These are phyloP conservation scores for Phytophthora pistaciae DNA, from an alignment of 352 stramenopile species.

Conservation along the genomic window DNA sequence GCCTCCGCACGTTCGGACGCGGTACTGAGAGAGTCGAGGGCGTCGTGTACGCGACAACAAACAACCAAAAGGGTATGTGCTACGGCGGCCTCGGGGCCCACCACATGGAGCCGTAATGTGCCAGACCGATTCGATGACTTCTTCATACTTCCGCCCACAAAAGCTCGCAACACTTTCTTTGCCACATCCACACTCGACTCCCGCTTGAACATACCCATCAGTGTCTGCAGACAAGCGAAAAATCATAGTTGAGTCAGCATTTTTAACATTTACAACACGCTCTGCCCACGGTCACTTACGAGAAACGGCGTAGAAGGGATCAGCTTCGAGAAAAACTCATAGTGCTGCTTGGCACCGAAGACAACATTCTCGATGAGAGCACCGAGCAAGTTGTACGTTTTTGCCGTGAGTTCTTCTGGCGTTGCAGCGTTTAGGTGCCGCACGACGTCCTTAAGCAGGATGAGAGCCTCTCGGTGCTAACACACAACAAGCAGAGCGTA, in stretches of 20 bases:
- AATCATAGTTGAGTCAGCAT: neutral
- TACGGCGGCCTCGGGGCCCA: conserved; percentile 77
- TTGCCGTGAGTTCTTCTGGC: conserved; percentile 61
- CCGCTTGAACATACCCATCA: conserved; percentile 90
- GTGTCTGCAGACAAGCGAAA: conserved; percentile 33
- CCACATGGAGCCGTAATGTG: conserved; percentile 66
- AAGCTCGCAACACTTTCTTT: conserved; percentile 86
- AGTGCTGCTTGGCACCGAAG: conserved; percentile 70
- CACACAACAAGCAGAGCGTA: conserved; percentile 1
- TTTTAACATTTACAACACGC: neutral
- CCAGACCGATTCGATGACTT: conserved; percentile 26
- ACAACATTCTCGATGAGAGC: conserved; percentile 85
- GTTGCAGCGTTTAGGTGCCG: conserved; percentile 76
- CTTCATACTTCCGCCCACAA: conserved; percentile 55
- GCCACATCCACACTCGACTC: conserved; percentile 83
- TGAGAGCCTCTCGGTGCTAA: conserved; percentile 76
- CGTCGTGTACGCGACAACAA: conserved; percentile 85
- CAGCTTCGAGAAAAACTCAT: conserved; percentile 76
- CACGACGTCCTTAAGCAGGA: conserved; percentile 90
- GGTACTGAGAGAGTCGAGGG: conserved; percentile 83
- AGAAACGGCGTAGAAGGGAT: conserved; percentile 83
- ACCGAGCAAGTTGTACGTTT: conserved; percentile 76
- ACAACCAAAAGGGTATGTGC: conserved; percentile 91
- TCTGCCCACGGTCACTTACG: conserved; percentile 28
- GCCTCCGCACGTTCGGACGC: conserved; percentile 62